Percentiles rank a stretch among this genome's conserved stretches.
These are phyloP conservation scores for Bertia moriformis DNA, from an alignment of 2,329 filamentous ascomycete species.

Conservation along the genomic window DNA sequence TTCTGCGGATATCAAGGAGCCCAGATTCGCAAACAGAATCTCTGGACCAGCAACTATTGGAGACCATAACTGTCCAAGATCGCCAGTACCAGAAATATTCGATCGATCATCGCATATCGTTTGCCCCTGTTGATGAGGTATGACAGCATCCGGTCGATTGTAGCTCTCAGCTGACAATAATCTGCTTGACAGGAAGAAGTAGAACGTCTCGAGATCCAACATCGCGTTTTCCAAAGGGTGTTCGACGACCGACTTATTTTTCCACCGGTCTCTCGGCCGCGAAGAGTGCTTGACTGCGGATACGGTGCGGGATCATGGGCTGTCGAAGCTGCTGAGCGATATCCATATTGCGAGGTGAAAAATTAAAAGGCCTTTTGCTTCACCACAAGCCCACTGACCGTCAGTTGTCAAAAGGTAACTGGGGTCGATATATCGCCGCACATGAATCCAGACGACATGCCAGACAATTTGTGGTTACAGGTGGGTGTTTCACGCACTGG, in stretches of 20 bases:
- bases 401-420: constrained; percentile 28
- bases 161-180: constrained; percentile 3
- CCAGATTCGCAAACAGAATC: constrained; percentile 22
- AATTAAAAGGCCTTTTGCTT: too few species aligned
- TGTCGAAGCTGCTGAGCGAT: constrained; percentile 23
- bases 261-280: constrained; percentile 18
- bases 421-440: constrained; percentile 31
- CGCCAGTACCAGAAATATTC: constrained; percentile 26
- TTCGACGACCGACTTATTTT: constrained; percentile 27
- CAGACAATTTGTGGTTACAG: constrained; percentile 30
- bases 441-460: constrained; percentile 28
- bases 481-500: constrained; percentile 13
- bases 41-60: constrained; percentile 17
- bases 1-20: constrained; percentile 12
- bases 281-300: constrained; percentile 24
- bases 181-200: constrained; percentile 20
- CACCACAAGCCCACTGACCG: too few species aligned
- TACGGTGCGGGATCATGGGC: constrained; percentile 28
- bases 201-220: constrained; percentile 22
- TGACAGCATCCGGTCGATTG: constrained; percentile 1
- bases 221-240: constrained; percentile 20
- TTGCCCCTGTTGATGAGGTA: constrained; percentile 27
- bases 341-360: constrained; percentile 23
- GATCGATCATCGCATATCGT: constrained; percentile 23
- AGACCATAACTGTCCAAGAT: constrained; percentile 19